Percentiles rank a stretch among this genome's conserved stretches.
phyloP scores from a whole-genome alignment of 148 eudicot genomes.

The Selenicereus undatus region DNA sequence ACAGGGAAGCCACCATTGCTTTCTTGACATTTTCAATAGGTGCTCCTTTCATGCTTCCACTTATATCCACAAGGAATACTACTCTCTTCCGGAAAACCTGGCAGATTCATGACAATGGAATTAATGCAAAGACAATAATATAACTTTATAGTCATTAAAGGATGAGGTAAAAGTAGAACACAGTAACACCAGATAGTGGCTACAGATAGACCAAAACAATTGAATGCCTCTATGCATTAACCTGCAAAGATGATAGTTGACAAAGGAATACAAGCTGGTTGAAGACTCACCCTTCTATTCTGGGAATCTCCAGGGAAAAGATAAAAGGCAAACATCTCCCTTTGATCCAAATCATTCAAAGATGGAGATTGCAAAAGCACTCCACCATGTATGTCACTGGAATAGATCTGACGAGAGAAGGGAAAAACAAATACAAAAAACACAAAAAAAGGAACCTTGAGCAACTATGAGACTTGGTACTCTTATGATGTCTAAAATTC shows the following conservation, averaged over 20 bases:
- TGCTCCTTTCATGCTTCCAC: conserved; percentile 83
- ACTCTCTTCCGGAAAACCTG: conserved; percentile 82
- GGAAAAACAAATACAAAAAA: not conserved
- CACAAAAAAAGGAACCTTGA: not conserved
- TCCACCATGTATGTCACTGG: conserved; percentile 62
- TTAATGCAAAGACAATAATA: conserved; percentile 1
- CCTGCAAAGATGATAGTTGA: not conserved
- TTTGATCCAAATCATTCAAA: conserved; percentile 65
- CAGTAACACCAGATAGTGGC: not conserved
- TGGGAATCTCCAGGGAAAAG: conserved; percentile 58
- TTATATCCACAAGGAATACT: conserved; percentile 70
- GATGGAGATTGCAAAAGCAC: conserved; percentile 65
- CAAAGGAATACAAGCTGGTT: not conserved
- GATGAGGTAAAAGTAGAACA: not conserved
- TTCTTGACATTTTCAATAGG: conserved; percentile 62
- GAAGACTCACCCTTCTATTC: conserved; percentile 42
- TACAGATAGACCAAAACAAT: not conserved
- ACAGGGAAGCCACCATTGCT: conserved; percentile 52
- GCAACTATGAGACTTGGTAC: not conserved
- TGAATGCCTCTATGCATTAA: not conserved
- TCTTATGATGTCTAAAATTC: not conserved
- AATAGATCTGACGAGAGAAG: conserved; percentile 43
- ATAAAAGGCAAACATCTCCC: conserved; percentile 70
- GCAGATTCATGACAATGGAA: conserved; percentile 12
- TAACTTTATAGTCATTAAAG: not conserved